Evolutionary conservation across 208 protist species (phyloP).

Genomic region (Leishmania lainsoni): DNA sequence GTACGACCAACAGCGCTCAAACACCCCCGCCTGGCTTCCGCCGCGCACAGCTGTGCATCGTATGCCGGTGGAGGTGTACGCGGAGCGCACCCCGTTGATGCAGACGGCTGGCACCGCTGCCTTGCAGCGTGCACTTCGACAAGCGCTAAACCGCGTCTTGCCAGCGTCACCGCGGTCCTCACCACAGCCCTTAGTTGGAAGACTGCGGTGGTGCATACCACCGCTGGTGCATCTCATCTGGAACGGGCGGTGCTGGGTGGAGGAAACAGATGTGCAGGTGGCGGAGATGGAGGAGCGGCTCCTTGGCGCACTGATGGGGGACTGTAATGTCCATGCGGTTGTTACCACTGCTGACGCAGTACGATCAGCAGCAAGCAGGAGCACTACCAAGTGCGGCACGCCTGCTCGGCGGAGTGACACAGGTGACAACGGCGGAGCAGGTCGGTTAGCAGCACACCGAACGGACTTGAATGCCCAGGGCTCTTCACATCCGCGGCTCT

Average conservation of each 20-base stretch:
- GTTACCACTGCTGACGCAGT: neutral
- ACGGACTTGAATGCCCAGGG: neutral
- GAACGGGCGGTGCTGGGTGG: constrained; percentile 18
- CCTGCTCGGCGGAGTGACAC: neutral
- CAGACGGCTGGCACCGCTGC: neutral
- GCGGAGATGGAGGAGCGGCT: constrained; percentile 14
- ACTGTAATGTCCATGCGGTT: neutral
- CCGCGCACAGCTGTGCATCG: constrained; percentile 1
- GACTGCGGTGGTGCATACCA: neutral
- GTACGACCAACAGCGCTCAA: neutral
- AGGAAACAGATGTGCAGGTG: constrained; percentile 25
- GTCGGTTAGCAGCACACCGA: neutral
- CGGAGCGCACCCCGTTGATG: constrained; percentile 18
- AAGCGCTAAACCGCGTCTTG: neutral
- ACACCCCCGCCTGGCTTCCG: neutral
- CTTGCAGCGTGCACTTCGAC: constrained; percentile 8
- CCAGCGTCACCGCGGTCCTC: neutral
- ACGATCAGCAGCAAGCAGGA: neutral
- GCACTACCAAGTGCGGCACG: neutral
- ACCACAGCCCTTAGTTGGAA: neutral
- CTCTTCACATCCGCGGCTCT: neutral
- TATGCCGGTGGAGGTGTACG: constrained; percentile 21
- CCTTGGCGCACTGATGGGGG: neutral
- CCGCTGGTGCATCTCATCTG: constrained; percentile 13
- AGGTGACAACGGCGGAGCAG: neutral